A percentile compares a stretch with the other conserved stretches of the same genome.
Evolutionary conservation across 345 rosid species (phyloP).

Genomic region (Streptanthus diversifolius): DNA sequence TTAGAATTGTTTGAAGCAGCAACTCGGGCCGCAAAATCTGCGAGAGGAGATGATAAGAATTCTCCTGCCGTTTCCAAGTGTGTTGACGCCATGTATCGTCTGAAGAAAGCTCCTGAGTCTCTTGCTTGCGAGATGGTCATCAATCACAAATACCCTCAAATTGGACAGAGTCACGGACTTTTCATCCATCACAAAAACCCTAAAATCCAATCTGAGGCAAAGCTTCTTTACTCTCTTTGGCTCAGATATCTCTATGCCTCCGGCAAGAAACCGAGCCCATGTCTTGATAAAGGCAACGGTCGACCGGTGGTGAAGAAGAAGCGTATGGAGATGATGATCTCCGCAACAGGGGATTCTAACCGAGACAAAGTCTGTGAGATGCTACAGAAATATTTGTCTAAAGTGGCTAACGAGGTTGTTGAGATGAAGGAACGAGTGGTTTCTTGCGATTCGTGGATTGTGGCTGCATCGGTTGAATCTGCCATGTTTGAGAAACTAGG

Average conservation of each 20-base stretch:
- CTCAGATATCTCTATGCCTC: too few relatives aligned
- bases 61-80: conserved; percentile 5
- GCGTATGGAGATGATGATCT: too few relatives aligned
- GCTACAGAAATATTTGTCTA: background rate
- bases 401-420: background rate
- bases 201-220: too few relatives aligned
- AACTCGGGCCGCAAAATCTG: background rate
- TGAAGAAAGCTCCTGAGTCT: conserved; percentile 4
- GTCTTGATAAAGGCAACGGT: background rate
- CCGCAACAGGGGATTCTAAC: background rate
- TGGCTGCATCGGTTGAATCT: too few relatives aligned
- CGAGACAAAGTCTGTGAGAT: too few relatives aligned
- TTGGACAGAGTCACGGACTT: background rate
- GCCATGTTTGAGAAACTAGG: too few relatives aligned
- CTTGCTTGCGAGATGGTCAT: background rate
- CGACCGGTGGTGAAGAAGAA: background rate
- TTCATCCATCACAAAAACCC: conserved; percentile 13
- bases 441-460: background rate
- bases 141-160: background rate
- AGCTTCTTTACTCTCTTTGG: too few relatives aligned
- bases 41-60: background rate
- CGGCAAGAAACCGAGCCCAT: background rate
- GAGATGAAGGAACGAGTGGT: conserved; percentile 3
- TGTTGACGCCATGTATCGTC: background rate
- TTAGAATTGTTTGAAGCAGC: background rate